Evolutionary conservation across 1,284 basidiomycete species (phyloP), one percentile per base, ranked within the genome.

Genomic region (Ustilago loliicola): DNA sequence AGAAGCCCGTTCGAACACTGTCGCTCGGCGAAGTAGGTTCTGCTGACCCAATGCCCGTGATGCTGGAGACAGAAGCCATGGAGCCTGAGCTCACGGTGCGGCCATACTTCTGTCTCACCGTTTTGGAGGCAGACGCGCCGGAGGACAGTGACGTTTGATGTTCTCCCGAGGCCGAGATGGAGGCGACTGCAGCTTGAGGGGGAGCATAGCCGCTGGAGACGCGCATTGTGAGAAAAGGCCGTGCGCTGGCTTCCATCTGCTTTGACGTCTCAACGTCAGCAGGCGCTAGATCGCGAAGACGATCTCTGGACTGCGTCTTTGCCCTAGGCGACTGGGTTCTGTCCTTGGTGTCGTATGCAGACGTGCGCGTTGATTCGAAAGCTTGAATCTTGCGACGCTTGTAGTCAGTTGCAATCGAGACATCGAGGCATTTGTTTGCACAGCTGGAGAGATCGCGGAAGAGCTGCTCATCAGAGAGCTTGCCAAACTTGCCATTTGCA

Each of bases 191-290:
- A 11, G 70, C 64, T 38, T 52, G 55, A 23, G 70, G 48, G 25
- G 70, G 63, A 29, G 63, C 64, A 15, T 40, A 50, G 30, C 54
- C 55, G 47, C 54, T 57, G 8, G 70, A 62, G 21, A 71, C 50
- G 10, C 70, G 63, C 60, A 52, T 62, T 15, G 70, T 66, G 23
- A 72, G 32, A 5, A 55, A 59, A 2, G 70, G 70, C 0, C 70
- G 58, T 4, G 45, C 54, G 25, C 55, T 62, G n/a, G 57, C 59
- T 9, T 66, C 64, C 23, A 56, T 51, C 40, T 63, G 50, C 34
- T 34, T 54, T 13, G 59, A 36, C 4, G 70, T 72, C 23, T 72
- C 70, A 36, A 66, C 58, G 36, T 72, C 64, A 15, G 61, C 63
- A 29, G 70, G 70, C n/a, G 42, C 55, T 2, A 72, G 58, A 27